A percentile compares a stretch with the other conserved stretches of the same genome.
These are phyloP conservation scores for Apiotrichum porosum DNA, from an alignment of 1,284 basidiomycete species.

Conservation along the genomic window DNA sequence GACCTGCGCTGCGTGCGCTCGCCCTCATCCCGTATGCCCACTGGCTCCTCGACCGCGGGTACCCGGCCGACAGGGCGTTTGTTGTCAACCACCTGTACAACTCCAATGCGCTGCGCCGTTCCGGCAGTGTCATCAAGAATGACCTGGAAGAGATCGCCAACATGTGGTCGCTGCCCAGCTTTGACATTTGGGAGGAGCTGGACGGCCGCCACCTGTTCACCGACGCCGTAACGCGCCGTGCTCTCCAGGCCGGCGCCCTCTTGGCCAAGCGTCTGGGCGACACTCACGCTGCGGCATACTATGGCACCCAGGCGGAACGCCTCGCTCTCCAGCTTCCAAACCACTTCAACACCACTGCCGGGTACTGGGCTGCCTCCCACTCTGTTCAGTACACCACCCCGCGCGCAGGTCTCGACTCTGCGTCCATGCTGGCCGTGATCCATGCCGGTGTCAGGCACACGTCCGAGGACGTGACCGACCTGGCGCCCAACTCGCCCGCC, in stretches of 20 bases:
- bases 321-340: constrained; percentile 30
- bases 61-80: constrained; percentile 37
- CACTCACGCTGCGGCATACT: constrained; percentile 38
- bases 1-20: constrained; percentile 51
- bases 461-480: background rate
- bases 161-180: constrained; percentile 42
- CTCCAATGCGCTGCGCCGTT: constrained; percentile 9
- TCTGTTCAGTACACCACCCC: background rate
- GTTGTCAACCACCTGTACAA: constrained; percentile 46
- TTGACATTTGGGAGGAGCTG: constrained; percentile 49
- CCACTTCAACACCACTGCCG: constrained; percentile 38
- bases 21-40: constrained; percentile 49
- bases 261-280: constrained; percentile 47
- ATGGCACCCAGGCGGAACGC: constrained; percentile 31
- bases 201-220: constrained; percentile 52
- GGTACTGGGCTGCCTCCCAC: background rate
- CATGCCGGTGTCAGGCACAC: constrained; percentile 38
- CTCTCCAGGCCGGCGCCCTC: constrained; percentile 45
- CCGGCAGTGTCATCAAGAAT: constrained; percentile 49
- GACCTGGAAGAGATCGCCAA: constrained; percentile 52
- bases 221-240: constrained; percentile 42
- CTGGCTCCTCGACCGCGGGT: constrained; percentile 45
- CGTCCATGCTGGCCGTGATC: constrained; percentile 47
- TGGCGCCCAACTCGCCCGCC: constrained; percentile 22
- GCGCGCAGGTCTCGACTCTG: constrained; percentile 46